Conservation (phyloP, 805 yeast species). For the Metschnikowia proteae region DNA sequence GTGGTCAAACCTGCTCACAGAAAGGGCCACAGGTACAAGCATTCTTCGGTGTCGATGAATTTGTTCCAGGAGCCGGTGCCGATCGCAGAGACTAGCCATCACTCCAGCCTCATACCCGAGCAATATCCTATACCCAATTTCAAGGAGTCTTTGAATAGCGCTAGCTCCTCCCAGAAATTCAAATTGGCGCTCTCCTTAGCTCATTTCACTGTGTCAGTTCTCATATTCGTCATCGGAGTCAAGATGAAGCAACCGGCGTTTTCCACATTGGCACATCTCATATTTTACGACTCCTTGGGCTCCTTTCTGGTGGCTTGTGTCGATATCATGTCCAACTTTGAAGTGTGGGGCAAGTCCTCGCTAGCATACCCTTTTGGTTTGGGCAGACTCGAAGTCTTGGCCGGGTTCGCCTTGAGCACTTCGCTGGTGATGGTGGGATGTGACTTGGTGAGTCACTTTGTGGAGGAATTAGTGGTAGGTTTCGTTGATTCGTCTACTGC, state of each 20-base stretch:
- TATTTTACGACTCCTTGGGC: constrained; percentile 83
- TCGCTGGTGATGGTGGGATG: constrained; percentile 87
- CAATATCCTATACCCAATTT: constrained; percentile 70
- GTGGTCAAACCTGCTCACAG: constrained; percentile 61
- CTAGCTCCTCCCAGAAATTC: constrained; percentile 53
- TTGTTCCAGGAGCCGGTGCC: constrained; percentile 88
- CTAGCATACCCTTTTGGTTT: constrained; percentile 88
- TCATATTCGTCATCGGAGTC: constrained; percentile 60
- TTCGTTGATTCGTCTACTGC: constrained; percentile 28
- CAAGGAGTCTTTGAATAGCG: constrained; percentile 58
- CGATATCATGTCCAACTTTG: constrained; percentile 83
- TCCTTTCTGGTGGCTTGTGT: constrained; percentile 66
- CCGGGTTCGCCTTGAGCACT: constrained; percentile 82
- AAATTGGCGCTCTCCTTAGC: constrained; percentile 55
- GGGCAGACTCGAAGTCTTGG: constrained; percentile 83
- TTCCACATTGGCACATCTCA: constrained; percentile 78
- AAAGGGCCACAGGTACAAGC: constrained; percentile 93
- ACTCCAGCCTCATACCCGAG: constrained; percentile 59
- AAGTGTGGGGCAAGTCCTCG: constrained; percentile 83
- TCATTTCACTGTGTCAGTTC: constrained; percentile 53
- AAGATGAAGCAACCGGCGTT: constrained; percentile 55
- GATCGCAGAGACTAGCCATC: constrained; percentile 38
- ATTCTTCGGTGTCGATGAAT: constrained; percentile 94
- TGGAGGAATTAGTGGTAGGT: constrained; percentile 61
- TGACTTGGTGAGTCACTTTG: constrained; percentile 80